Percentiles rank a stretch among this genome's conserved stretches.
These are phyloP conservation scores for Lathyrus tuberosus DNA, from an alignment of 306 rosid genomes.

Conservation along the genomic window DNA sequence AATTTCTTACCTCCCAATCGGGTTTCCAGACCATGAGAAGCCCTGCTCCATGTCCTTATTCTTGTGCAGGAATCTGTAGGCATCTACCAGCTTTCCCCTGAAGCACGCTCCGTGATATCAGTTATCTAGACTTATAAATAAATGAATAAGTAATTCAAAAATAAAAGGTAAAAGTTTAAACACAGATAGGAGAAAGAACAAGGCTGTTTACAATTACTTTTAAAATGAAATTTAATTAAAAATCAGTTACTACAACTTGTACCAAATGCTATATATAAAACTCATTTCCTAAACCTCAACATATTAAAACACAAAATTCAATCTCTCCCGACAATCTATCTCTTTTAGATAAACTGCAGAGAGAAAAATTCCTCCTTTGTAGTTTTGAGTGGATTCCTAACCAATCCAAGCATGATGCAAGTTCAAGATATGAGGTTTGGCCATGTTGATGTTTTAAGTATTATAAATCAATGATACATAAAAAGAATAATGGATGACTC, in stretches of 20 bases:
- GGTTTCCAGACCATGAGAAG: slow-evolving; percentile 97
- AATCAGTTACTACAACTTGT: neutral
- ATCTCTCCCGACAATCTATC: neutral
- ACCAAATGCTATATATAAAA: slow-evolving; percentile 3
- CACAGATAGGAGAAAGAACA: neutral
- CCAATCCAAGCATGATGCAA: slow-evolving; percentile 11
- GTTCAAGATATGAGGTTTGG: slow-evolving; percentile 10
- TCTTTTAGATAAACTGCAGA: slow-evolving; percentile 2
- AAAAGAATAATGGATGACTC: slow-evolving; percentile 41
- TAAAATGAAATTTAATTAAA: neutral
- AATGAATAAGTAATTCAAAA: neutral
- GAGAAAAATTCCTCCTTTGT: neutral
- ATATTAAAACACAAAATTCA: neutral
- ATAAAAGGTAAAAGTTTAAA: neutral
- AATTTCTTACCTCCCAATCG: slow-evolving; percentile 80
- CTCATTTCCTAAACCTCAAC: neutral
- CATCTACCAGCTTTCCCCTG: slow-evolving; percentile 94
- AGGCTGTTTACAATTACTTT: neutral
- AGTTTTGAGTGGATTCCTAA: neutral
- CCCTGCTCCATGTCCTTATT: slow-evolving; percentile 87
- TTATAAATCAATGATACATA: slow-evolving; percentile 6
- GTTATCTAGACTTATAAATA: slow-evolving; percentile 35
- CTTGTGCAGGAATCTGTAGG: slow-evolving; percentile 79
- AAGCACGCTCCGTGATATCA: slow-evolving; percentile 41
- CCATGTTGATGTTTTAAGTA: slow-evolving; percentile 12